phyloP scores from a whole-genome alignment of 768 basidiomycete species.

The Lepiota subincarnata region DNA sequence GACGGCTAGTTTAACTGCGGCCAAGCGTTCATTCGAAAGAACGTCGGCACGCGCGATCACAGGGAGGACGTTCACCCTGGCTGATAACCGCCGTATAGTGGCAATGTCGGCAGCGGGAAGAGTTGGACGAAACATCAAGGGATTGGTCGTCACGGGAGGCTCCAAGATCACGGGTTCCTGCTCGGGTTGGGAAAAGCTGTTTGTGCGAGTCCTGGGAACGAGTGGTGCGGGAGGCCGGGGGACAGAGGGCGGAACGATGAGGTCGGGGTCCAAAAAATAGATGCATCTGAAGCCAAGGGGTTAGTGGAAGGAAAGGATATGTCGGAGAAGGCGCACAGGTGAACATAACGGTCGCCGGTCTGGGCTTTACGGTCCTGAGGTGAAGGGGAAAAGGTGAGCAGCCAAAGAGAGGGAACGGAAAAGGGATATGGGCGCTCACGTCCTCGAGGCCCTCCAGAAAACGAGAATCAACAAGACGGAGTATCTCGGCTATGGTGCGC shows the following conservation, averaged over 20 bases:
- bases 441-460: slow-evolving; percentile 74
- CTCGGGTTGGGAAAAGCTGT: slow-evolving; percentile 69
- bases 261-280: slow-evolving; percentile 84
- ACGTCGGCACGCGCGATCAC: slow-evolving; percentile 80
- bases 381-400: slow-evolving; percentile 18
- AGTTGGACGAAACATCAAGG: slow-evolving; percentile 60
- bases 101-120: slow-evolving; percentile 69
- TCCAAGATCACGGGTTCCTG: slow-evolving; percentile 76
- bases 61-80: slow-evolving; percentile 83
- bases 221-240: slow-evolving; percentile 64
- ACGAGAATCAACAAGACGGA: slow-evolving; percentile 67
- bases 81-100: slow-evolving; percentile 75
- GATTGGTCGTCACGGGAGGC: slow-evolving; percentile 72
- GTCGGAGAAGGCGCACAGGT: slow-evolving; percentile 53
- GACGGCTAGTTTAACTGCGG: slow-evolving; percentile 75
- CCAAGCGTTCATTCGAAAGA: slow-evolving; percentile 77
- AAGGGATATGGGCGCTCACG: slow-evolving; percentile 45
- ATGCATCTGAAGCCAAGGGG: slow-evolving; percentile 53
- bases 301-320: slow-evolving; percentile 2
- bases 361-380: slow-evolving; percentile 67
- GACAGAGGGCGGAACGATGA: slow-evolving; percentile 68
- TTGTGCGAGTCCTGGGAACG: slow-evolving; percentile 63
- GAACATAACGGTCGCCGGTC: slow-evolving; percentile 72
- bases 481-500: slow-evolving; percentile 59
- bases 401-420: slow-evolving; percentile 15